A percentile compares a stretch with the other conserved stretches of the same genome.
These are phyloP conservation scores for Lipomyces mesembrius DNA, from an alignment of 805 yeast genomes.

Conservation along the genomic window DNA sequence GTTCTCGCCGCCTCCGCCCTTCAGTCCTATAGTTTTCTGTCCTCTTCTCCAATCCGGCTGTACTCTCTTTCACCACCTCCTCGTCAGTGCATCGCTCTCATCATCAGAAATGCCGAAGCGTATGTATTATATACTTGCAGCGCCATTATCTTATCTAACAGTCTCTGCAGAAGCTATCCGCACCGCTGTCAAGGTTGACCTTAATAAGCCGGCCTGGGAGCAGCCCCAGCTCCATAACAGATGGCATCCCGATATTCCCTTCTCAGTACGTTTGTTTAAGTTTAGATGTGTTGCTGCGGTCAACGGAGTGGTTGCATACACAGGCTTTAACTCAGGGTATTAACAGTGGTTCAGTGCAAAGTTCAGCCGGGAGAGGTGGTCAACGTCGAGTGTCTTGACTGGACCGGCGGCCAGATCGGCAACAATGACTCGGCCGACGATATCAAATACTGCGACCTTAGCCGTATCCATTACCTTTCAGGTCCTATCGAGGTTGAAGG, in stretches of 20 bases:
- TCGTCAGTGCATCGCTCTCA: neutral
- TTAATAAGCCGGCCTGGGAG: conserved; percentile 52
- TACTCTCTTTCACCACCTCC: neutral
- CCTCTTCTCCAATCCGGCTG: neutral
- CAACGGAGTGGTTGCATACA: neutral
- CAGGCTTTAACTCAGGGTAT: neutral
- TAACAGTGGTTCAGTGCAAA: conserved; percentile 30
- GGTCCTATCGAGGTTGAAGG: conserved; percentile 56
- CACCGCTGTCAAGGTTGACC: conserved; percentile 51
- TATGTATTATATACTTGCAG: neutral
- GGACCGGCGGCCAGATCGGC: conserved; percentile 59
- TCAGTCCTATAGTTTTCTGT: neutral
- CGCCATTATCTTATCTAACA: neutral
- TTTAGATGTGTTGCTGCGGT: neutral
- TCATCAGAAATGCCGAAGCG: conserved; percentile 13
- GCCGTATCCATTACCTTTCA: conserved; percentile 54
- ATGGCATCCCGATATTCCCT: conserved; percentile 60
- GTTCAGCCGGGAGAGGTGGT: conserved; percentile 53
- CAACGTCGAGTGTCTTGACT: conserved; percentile 57
- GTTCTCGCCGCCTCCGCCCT: neutral
- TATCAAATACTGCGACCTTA: conserved; percentile 52
- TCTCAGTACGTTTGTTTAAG: conserved; percentile 39
- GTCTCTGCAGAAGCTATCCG: conserved; percentile 42
- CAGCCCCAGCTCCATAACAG: conserved; percentile 57
- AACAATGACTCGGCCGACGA: conserved; percentile 58